phyloP scores from a whole-genome alignment of 169 alveolate species.

The Plasmodium gonderi region DNA sequence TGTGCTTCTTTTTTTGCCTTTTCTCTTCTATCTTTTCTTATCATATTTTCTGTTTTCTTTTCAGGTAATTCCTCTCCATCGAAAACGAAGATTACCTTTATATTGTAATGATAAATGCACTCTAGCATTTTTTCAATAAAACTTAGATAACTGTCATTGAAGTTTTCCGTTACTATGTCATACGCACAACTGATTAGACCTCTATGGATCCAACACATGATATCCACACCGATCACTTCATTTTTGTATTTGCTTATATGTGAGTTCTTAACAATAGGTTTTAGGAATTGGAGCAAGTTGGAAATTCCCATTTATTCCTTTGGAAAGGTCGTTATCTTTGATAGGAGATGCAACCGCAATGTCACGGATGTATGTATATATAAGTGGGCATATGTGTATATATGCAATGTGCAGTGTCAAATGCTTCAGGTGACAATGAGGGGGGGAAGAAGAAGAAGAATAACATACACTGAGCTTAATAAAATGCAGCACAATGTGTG shows the following conservation, averaged over 20 bases:
- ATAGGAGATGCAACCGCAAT: not conserved
- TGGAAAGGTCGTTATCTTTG: not conserved
- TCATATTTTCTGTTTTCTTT: conserved; percentile 80
- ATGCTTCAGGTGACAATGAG: too few species aligned
- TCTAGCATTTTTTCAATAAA: conserved; percentile 66
- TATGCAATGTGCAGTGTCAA: not conserved
- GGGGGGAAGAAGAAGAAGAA: too few species aligned
- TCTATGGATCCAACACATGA: conserved; percentile 89
- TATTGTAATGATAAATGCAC: conserved; percentile 16
- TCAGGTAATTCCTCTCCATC: conserved; percentile 89
- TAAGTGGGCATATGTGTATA: not conserved
- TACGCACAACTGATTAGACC: conserved; percentile 85
- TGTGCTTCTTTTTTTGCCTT: conserved; percentile 83
- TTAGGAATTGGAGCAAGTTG: conserved; percentile 77
- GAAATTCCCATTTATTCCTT: conserved; percentile 46
- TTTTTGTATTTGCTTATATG: conserved; percentile 79
- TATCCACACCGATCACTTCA: conserved; percentile 85
- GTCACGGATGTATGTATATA: not conserved
- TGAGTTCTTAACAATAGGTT: conserved; percentile 79
- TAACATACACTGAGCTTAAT: too few species aligned
- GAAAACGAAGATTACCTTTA: conserved; percentile 78
- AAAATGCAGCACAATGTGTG: too few species aligned
- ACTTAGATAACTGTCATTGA: conserved; percentile 34
- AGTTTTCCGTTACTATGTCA: conserved; percentile 38
- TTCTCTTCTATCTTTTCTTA: conserved; percentile 81